Percentiles rank a stretch among this genome's conserved stretches.
Evolutionary conservation across 2,329 filamentous ascomycete genomes (phyloP).

Genomic region (Colletotrichum chrysophilum): DNA sequence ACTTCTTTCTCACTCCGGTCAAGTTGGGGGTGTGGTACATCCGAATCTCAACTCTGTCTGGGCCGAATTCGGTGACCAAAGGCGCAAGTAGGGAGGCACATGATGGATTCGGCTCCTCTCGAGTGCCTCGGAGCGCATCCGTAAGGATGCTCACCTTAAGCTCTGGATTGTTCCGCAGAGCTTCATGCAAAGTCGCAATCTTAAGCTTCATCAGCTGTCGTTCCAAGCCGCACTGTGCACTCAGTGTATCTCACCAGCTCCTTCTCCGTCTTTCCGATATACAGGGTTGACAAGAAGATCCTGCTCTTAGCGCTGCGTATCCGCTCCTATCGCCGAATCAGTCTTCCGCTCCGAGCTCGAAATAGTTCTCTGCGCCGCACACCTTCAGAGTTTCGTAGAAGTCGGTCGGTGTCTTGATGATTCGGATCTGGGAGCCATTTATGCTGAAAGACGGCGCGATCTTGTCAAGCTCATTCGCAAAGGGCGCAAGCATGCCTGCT

Average conservation of each 20-base stretch:
- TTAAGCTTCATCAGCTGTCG: slow-evolving; percentile 38
- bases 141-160: slow-evolving; percentile 89
- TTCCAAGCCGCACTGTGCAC: not conserved
- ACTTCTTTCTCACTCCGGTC: slow-evolving; percentile 82
- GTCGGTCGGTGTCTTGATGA: slow-evolving; percentile 81
- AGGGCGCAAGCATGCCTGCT: slow-evolving; percentile 53
- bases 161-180: slow-evolving; percentile 74
- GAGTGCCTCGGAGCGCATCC: slow-evolving; percentile 87
- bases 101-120: slow-evolving; percentile 85
- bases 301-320: slow-evolving; percentile 79
- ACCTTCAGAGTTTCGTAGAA: slow-evolving; percentile 95
- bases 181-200: slow-evolving; percentile 78
- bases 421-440: slow-evolving; percentile 77
- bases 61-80: slow-evolving; percentile 83
- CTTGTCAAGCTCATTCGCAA: slow-evolving; percentile 78
- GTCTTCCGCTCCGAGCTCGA: not conserved
- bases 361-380: slow-evolving; percentile 11
- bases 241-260: slow-evolving; percentile 66
- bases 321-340: slow-evolving; percentile 61
- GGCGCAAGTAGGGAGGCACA: slow-evolving; percentile 88
- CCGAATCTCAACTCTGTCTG: slow-evolving; percentile 84
- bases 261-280: slow-evolving; percentile 91
- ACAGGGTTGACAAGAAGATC: slow-evolving; percentile 94
- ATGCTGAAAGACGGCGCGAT: slow-evolving; percentile 92
- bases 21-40: slow-evolving; percentile 99